Base-by-base conservation (phyloP, 345 rosid genomes). In the Salix arbutifolia region DNA sequence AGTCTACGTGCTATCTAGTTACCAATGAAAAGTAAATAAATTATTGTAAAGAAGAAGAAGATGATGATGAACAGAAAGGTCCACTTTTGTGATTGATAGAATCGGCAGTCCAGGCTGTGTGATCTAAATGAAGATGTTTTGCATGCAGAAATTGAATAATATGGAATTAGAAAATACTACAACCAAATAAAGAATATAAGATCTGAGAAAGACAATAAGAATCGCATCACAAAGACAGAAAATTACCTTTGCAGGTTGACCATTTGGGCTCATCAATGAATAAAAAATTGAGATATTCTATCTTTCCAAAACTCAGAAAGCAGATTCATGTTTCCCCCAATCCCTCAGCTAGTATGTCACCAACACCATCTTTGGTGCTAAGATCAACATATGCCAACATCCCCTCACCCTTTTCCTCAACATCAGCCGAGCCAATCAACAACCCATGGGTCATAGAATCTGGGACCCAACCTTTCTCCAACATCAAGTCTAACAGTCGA, bases 401-500 rank as follows among this genome's bases (percentile, higher is more conserved):
- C 78, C 69, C 62, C 52, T 67, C 60, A 28, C 73, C 50, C 62
- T 33, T 79, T 77, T 75, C 83, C 74, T 80, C 79, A 31, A 33
- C 31, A 58, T 48, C 56, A 76, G 28, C 46, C n/a, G 81, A 82
- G 31, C 89, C 88, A 65, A 86, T 77, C 77, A 89, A 76, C 82
- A 82, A 82, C 25, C 80, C n/a, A 62, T 89, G 92, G 35, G 87
- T 84, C 23, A 62, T 56, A 61, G 85, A 76, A 84, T 84, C 86
- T 0, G 89, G 90, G 9, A 87, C 80, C 87, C 88, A 89, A 69
- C 88, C 89, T 75, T 68, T 89, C 80, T 83, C 88, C 82, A 89
- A 75, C 92, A 87, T 89, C 61, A 68, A 38, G 74, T 86, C 88
- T 73, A 87, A 82, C 61, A 89, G 65, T 69, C 61, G 67, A 38